phyloP scores from a whole-genome alignment of 169 alveolate genomes.

The Eimeria acervulina region DNA sequence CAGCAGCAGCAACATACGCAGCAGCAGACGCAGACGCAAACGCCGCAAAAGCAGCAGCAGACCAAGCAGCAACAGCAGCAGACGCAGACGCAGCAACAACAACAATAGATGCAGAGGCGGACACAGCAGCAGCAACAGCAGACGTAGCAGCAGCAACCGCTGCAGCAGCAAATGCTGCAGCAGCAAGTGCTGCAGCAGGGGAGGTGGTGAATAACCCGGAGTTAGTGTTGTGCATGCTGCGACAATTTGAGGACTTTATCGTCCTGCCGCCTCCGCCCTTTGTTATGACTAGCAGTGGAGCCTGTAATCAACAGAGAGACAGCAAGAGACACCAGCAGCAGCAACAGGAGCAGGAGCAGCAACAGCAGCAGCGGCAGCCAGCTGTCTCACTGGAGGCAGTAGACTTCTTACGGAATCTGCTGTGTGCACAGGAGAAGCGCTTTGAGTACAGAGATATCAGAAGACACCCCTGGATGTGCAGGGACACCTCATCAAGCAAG shows the following conservation, averaged over 20 bases:
- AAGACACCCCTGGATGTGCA: constrained; percentile 10
- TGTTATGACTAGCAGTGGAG: neutral
- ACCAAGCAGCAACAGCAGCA: neutral
- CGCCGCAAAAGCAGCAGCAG: neutral
- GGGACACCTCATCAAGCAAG: neutral
- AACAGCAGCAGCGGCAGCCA: neutral
- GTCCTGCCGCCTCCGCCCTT: constrained; percentile 9
- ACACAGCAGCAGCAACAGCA: neutral
- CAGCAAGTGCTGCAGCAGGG: neutral
- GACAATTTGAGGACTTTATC: neutral
- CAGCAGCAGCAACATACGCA: neutral
- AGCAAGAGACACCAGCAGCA: neutral
- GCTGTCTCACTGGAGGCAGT: constrained; percentile 42
- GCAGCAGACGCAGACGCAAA: neutral
- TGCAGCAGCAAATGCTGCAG: neutral
- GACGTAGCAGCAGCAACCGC: neutral
- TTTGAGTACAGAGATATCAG: neutral
- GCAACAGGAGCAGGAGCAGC: too few relatives aligned
- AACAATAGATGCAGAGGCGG: neutral
- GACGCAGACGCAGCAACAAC: neutral
- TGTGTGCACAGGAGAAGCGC: neutral
- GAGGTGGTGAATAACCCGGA: constrained; percentile 25
- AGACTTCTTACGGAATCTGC: constrained; percentile 1
- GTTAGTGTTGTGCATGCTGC: constrained; percentile 21
- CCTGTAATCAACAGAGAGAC: neutral